These are phyloP conservation scores for Entomortierella chlamydospora DNA, from an alignment of 192 early-diverging fungal genomes.

Conservation along the genomic window DNA sequence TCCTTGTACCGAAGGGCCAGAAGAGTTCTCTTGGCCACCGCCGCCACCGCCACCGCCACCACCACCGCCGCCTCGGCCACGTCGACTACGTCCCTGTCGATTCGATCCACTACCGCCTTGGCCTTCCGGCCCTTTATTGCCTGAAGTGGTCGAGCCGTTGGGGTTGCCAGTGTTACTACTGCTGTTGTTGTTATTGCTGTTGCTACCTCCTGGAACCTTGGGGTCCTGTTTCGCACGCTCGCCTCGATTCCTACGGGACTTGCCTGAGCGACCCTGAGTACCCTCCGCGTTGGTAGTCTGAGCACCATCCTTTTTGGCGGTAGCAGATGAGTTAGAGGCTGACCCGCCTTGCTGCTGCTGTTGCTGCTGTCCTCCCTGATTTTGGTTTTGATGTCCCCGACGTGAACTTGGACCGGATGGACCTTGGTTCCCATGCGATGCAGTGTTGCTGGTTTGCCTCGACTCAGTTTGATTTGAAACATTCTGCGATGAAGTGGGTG, in stretches of 20 bases:
- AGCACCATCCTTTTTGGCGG: slow-evolving; percentile 2
- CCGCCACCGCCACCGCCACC: slow-evolving; percentile 9
- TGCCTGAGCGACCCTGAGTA: slow-evolving; percentile 4
- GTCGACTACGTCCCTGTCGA: slow-evolving; percentile 27
- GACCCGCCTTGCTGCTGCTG: slow-evolving; percentile 7
- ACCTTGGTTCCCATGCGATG: not conserved
- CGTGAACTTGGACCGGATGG: slow-evolving; percentile 5
- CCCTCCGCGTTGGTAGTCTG: slow-evolving; percentile 16
- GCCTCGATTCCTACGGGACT: slow-evolving; percentile 27
- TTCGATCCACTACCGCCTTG: slow-evolving; percentile 16
- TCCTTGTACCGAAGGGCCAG: slow-evolving; percentile 3
- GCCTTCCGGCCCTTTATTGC: slow-evolving; percentile 16
- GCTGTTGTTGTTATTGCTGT: not conserved
- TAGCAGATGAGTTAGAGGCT: not conserved
- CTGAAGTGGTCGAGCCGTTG: not conserved
- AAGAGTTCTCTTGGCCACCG: slow-evolving; percentile 9
- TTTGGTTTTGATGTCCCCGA: slow-evolving; percentile 22
- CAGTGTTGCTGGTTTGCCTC: not conserved
- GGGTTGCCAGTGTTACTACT: not conserved
- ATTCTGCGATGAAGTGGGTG: not conserved
- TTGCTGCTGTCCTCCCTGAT: not conserved
- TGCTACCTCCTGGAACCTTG: slow-evolving; percentile 2
- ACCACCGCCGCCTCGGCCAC: slow-evolving; percentile 24
- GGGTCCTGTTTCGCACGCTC: slow-evolving; percentile 16
- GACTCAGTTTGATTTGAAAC: not conserved